Evolutionary conservation across 176 grass and related monocot genomes (phyloP).

Genomic region (Avena sativa): DNA sequence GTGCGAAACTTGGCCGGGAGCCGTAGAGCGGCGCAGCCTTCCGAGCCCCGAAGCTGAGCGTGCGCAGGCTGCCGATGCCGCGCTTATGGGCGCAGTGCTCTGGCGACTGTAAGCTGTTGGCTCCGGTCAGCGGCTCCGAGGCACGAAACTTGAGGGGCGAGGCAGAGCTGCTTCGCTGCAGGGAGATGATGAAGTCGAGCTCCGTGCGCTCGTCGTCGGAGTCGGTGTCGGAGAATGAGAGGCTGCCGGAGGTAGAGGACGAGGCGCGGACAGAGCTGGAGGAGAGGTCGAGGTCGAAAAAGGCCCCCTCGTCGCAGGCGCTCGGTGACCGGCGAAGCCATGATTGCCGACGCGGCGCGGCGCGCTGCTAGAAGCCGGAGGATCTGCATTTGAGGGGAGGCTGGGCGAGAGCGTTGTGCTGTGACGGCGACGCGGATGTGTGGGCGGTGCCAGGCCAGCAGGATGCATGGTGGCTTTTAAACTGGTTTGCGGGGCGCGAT

Average conservation of each 20-base stretch:
- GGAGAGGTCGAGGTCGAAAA: slow-evolving; percentile 72
- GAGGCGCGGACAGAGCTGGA: slow-evolving; percentile 45
- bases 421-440: slow-evolving; percentile 5
- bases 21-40: slow-evolving; percentile 56
- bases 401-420: no score
- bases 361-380: slow-evolving; percentile 40
- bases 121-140: not conserved
- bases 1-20: slow-evolving; percentile 25
- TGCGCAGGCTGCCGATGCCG: slow-evolving; percentile 31
- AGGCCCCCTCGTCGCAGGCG: slow-evolving; percentile 49
- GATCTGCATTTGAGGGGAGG: slow-evolving; percentile 33
- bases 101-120: not conserved
- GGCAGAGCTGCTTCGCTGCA: slow-evolving; percentile 47
- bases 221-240: slow-evolving; percentile 18
- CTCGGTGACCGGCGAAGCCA: not conserved
- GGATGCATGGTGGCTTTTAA: slow-evolving; percentile 18
- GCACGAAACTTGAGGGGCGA: slow-evolving; percentile 30
- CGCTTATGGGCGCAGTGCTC: not conserved
- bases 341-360: slow-evolving; percentile 12
- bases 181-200: slow-evolving; percentile 56
- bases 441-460: not conserved
- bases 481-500: not conserved
- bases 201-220: slow-evolving; percentile 10
- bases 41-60: slow-evolving; percentile 51
- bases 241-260: slow-evolving; percentile 37